A percentile compares a stretch with the other conserved stretches of the same genome.
These are phyloP conservation scores for Physcomitrellopsis africana DNA, from an alignment of 225 moss, liverwort and hornwort species.

Conservation along the genomic window DNA sequence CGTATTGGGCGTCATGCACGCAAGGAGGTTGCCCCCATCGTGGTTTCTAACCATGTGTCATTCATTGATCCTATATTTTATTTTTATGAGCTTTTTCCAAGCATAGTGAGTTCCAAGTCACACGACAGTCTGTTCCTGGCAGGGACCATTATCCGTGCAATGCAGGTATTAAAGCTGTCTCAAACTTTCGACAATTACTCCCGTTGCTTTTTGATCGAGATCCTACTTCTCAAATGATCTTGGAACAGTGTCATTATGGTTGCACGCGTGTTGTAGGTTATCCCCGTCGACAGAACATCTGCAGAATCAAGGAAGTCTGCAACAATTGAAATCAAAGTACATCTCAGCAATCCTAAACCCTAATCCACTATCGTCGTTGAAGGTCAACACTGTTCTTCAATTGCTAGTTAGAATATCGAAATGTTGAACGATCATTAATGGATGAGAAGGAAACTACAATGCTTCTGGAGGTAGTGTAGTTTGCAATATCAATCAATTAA, in stretches of 20 bases:
- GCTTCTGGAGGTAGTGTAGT: no score
- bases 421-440: background rate
- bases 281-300: conserved; percentile 78
- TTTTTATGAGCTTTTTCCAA: conserved; percentile 83
- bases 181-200: background rate
- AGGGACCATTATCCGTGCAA: conserved; percentile 78
- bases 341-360: conserved; percentile 2
- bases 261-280: conserved; percentile 52
- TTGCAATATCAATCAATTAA: no score
- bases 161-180: conserved; percentile 52
- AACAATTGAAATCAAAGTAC: conserved; percentile 72
- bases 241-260: background rate
- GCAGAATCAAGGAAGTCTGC: conserved; percentile 77
- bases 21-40: conserved; percentile 83
- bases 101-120: conserved; percentile 86
- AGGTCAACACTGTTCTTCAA: background rate
- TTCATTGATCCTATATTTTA: conserved; percentile 84
- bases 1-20: conserved; percentile 72
- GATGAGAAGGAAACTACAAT: background rate
- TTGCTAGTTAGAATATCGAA: background rate
- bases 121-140: conserved; percentile 78
- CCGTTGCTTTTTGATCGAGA: background rate
- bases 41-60: conserved; percentile 91
- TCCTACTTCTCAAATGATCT: background rate
- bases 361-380: background rate